Evolutionary conservation across 805 yeast genomes (phyloP), one percentile per base, ranked within the genome.

Genomic region (Wickerhamomyces chaumierensis): DNA sequence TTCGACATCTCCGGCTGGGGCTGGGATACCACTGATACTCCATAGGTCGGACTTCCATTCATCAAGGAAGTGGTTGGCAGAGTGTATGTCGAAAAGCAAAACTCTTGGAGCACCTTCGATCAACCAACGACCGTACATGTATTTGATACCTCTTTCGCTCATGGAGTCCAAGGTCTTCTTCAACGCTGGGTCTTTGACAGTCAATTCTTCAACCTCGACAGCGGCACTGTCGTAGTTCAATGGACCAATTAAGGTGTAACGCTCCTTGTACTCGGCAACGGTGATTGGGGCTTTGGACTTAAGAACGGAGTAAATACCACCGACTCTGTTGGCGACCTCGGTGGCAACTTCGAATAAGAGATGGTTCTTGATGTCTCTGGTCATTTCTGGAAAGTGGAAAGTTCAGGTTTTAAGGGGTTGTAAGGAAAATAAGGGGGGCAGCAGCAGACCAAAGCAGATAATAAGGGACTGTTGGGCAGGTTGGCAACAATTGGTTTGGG

Each of bases 101-200:
- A 92, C 97, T 38, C 95, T 65, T 18, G 98, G 98, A 0, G 97
- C 95, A 16, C 97, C 96, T 57, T 92, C 98, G 50, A 90, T 87
- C 51, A 90, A 72, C 98, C 98, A 90, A 42, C 96, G 72, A 35
- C 96, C 97, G 54, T 90, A 88, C 38, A 87, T 64, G 68, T 81
- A 84, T 41, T 71, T 63, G 46, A 90, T 74, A 23, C 97, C 97
- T 36, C 96, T 69, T 14, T 72, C 69, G 35, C 73, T 62, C 97
- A 90, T 90, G 12, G 85, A 68, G 41, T 80, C 79, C 49, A 90
- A 65, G 1, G 94, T 67, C 19, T 68, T 69, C 52, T 69, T 71
- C 45, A 88, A 61, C 34, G 62, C 57, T 1, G 71, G 69, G 49
- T 74, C 78, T 39, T 63, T 64, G 47, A 78, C 70, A 17, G 74